phyloP scores from a whole-genome alignment of 129 eudicot species.

The Apium graveolens region DNA sequence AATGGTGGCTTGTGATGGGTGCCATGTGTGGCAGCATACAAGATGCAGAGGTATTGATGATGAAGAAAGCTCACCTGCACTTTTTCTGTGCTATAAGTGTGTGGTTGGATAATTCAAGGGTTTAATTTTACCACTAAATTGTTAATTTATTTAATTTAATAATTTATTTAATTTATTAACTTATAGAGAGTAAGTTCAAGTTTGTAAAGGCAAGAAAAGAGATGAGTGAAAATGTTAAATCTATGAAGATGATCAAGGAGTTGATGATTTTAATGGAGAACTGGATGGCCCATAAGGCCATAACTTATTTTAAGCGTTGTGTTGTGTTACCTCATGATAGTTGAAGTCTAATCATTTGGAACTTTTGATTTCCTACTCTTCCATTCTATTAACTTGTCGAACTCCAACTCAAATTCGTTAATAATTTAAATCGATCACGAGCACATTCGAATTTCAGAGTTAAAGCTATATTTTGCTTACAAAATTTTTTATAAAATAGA shows the following conservation, averaged over 20 bases:
- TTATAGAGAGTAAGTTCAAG: not conserved
- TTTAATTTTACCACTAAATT: not conserved
- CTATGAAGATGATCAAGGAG: not conserved
- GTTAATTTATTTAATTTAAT: not conserved
- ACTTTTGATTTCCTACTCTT: too few species aligned
- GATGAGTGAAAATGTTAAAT: not conserved
- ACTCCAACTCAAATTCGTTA: too few species aligned
- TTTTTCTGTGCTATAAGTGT: constrained; percentile 34
- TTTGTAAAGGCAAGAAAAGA: not conserved
- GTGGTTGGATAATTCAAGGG: constrained; percentile 8
- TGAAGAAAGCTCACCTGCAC: constrained; percentile 37
- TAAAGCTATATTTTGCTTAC: too few species aligned
- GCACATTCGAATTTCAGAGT: too few species aligned
- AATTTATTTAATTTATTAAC: constrained; percentile 5
- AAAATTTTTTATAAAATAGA: too few species aligned
- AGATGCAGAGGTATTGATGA: constrained; percentile 47
- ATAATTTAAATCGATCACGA: too few species aligned
- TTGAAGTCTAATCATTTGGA: too few species aligned
- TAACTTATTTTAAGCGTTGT: too few species aligned
- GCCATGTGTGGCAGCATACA: constrained; percentile 59
- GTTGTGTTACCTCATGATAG: too few species aligned
- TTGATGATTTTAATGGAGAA: not conserved
- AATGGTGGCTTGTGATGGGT: constrained; percentile 53
- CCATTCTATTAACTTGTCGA: too few species aligned
- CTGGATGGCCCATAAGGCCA: not conserved